A percentile compares a stretch with the other conserved stretches of the same genome.
Conservation (phyloP, 495 filamentous ascomycete species). For the Poronia punctata region DNA sequence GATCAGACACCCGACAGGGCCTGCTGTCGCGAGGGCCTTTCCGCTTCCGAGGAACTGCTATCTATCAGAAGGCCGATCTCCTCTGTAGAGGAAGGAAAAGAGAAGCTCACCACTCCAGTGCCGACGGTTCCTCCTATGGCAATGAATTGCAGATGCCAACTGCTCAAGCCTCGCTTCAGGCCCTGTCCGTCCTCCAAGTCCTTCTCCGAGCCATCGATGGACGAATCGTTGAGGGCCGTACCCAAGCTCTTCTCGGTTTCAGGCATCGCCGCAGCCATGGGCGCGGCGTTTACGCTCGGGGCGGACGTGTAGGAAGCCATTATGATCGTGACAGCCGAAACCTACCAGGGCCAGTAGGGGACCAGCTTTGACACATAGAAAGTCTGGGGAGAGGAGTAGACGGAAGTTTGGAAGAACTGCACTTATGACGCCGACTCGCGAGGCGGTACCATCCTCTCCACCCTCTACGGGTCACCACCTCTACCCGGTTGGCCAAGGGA, state of each 20-base stretch:
- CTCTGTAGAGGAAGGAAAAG: not conserved
- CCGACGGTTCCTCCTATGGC: constrained; percentile 66
- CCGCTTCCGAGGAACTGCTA: constrained; percentile 59
- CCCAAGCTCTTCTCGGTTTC: constrained; percentile 6
- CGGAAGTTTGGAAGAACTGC: too few species aligned
- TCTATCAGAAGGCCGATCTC: not conserved
- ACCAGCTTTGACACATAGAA: too few species aligned
- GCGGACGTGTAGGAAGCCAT: too few species aligned
- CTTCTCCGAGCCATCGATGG: constrained; percentile 15
- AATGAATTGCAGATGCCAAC: constrained; percentile 55
- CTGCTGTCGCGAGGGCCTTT: constrained; percentile 51
- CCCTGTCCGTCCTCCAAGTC: constrained; percentile 20
- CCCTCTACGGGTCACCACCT: too few species aligned
- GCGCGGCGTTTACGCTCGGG: too few species aligned
- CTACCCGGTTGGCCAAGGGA: too few species aligned
- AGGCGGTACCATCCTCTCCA: too few species aligned
- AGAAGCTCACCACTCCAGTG: constrained; percentile 46
- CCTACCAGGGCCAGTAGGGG: too few species aligned
- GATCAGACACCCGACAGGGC: constrained; percentile 60
- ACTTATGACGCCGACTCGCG: too few species aligned
- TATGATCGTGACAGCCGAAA: too few species aligned
- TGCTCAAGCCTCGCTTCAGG: constrained; percentile 28
- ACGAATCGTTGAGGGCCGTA: constrained; percentile 5
- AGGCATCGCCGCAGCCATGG: too few species aligned
- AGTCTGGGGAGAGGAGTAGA: too few species aligned